Evolutionary conservation across 345 rosid species (phyloP), one percentile per base, ranked within the genome.

Genomic region (Toxicodendron radicans): DNA sequence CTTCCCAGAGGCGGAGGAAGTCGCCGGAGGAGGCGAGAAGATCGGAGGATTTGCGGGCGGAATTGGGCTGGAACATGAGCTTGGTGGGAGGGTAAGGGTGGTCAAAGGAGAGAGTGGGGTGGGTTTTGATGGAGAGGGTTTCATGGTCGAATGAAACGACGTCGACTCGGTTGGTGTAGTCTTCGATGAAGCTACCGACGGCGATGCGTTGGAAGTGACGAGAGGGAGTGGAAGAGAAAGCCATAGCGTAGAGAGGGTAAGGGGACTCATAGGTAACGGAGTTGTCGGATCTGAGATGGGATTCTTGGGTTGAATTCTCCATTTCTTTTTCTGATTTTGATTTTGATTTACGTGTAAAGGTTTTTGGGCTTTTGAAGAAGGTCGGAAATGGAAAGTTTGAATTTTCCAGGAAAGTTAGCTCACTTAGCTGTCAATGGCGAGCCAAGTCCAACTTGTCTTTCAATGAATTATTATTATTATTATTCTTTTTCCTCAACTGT

Each of bases 51-150:
- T 84, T 58, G 41, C 75, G 80, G 46, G 86, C 71, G 5, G 74
- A 60, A 38, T 60, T 30, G 61, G 97, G 92, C 35, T 83, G 82
- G 82, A 92, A 92, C 93, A 92, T 92, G 53, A 90, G 85, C 76
- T 92, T 92, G 2, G 97, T 92, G 9, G 97, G 95, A 3, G 95
- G 97, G 73, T 88, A 92, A 0, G 97, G 93, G 73, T 92, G 97
- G 4, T 88, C 89, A 63, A 88, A 74, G 75, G 93, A 90, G 72
- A 90, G 84, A 58, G 78, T 23, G 0, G 88, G 94, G 11, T 78
- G 79, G 41, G 96, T 49, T n/a, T 80, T 90, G 46, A 95, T 20
- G 23, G 94, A 78, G 41, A 85, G 87, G 35, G 93, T 67, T 18
- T 91, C 98, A 1, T 96, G 84, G 63, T 95, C 94, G 71, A 93